Base-by-base conservation (phyloP, 192 early-diverging fungal genomes). In the Thamnidium elegans region DNA sequence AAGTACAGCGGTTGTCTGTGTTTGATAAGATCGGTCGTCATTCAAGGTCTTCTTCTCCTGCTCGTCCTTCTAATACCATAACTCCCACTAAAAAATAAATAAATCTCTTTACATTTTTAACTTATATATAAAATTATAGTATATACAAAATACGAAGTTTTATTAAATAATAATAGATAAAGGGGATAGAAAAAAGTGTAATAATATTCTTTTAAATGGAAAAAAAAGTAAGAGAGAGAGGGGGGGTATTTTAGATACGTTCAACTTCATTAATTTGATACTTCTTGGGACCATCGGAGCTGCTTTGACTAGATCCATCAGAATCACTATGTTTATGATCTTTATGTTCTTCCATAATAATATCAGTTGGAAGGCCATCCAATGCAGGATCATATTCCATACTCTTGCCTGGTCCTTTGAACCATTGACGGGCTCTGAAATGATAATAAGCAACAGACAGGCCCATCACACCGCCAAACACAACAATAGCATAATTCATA, bases 401-500 rank as follows among this genome's bases (percentile, higher is more conserved):
- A 14, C 50, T 54, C 21, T 58, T 66, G 6, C 44, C 53, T 10
- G 69, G 69, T 15, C 69, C 69, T 5, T 39, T 77, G 65, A 80
- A 80, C 72, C 76, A 80, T 26, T 80, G 62, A 5, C 76, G 61
- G 2, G 75, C 79, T 72, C 76, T 69, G 52, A 78, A 55, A 1
- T 51, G 59, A 34, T 72, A 80, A 50, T 78, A 80, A 8, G 59
- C 7, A n/a, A 70, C 67, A 66, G 72, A 80, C 3, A 69, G 45
- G 7, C 73, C 70, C 50, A 80, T 75, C 17, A 80, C 70, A 19
- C 67, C 42, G 45, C 13, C 61, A 48, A 77, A 78, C 0, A 72
- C 66, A 11, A 73, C 79, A 8, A 68, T 42, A 14, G 79, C 75
- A 50, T 75, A 80, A 62, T 80, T 80, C 69, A 80, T 75, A 63